Base-by-base conservation (phyloP, 1,139 yeast genomes). In the Lodderomyces jiufengensis region DNA sequence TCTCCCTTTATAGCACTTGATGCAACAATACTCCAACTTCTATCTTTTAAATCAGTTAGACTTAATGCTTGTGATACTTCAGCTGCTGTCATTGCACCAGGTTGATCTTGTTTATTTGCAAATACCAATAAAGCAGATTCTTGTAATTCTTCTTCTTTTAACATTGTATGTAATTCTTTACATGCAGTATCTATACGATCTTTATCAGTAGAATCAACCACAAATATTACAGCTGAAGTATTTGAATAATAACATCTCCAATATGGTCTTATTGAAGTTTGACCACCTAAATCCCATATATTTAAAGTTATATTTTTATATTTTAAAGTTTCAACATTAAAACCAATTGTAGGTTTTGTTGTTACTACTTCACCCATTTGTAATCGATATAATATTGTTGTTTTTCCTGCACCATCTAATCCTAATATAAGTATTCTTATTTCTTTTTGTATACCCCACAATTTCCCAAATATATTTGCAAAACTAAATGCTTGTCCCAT, bases 1-100 rank as follows among this genome's bases (percentile, higher is more conserved):
- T 92, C 97, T 32, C 98, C 98, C 47, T 87, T 84, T 42, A 90
- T 78, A 18, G 98, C 98, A 65, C 95, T 84, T 48, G 95, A 84
- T 4, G 97, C 97, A 44, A 90, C 95, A 46, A 92, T 92, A 52
- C 96, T 86, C 98, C 98, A 92, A 56, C 95, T 85, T 58, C 98
- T 76, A 60, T 92, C 98, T 61, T 90, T 90, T 56, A 92, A 72
- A 40, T 86, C 95, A 4, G 90, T 88, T 48, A 92, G 66, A 44
- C 83, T 82, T 47, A 92, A 71, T 11, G 95, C 90, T 49, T 85
- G 87, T 2, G 95, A 82, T 9, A 92, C 97, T 54, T 92, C 97
- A 5, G 96, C 92, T 0, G 97, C 97, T 16, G 88, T 78, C 68
- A 90, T 68, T 1, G 98, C 97, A 9, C 95, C 96, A 1, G 95